phyloP scores from a whole-genome alignment of 768 basidiomycete genomes.

The Psilocybe subaeruginosa region DNA sequence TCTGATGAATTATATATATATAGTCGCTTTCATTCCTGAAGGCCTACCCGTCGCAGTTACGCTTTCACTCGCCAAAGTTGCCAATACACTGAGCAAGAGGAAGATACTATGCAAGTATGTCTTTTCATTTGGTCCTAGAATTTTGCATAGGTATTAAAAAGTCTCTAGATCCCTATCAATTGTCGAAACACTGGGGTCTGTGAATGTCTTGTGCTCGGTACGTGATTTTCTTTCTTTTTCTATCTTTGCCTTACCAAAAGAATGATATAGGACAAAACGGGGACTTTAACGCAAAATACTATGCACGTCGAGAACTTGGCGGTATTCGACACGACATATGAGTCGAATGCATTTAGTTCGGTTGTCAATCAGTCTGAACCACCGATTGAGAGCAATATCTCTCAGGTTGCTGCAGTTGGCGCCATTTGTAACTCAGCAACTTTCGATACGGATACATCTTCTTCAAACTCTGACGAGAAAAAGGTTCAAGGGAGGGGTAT shows the following conservation, averaged over 20 bases:
- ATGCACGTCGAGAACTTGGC: constrained; percentile 59
- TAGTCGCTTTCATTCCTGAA: constrained; percentile 50
- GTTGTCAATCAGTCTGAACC: constrained; percentile 9
- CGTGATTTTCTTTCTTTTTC: neutral
- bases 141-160: neutral
- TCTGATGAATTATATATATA: constrained; percentile 9
- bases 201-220: constrained; percentile 50
- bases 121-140: neutral
- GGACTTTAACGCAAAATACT: constrained; percentile 61
- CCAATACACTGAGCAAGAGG: constrained; percentile 44
- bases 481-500: constrained; percentile 32
- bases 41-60: constrained; percentile 59
- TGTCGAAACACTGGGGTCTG: constrained; percentile 68
- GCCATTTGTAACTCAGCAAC: constrained; percentile 55
- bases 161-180: constrained; percentile 54
- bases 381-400: constrained; percentile 19
- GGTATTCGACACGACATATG: constrained; percentile 34
- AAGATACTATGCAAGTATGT: constrained; percentile 47
- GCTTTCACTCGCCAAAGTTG: constrained; percentile 46
- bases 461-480: constrained; percentile 26
- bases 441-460: constrained; percentile 33
- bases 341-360: constrained; percentile 24
- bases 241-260: neutral
- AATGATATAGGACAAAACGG: constrained; percentile 52
- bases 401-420: constrained; percentile 41